A percentile compares a stretch with the other conserved stretches of the same genome.
phyloP scores from a whole-genome alignment of 352 stramenopile genomes.

The Phytophthora nicotianae region DNA sequence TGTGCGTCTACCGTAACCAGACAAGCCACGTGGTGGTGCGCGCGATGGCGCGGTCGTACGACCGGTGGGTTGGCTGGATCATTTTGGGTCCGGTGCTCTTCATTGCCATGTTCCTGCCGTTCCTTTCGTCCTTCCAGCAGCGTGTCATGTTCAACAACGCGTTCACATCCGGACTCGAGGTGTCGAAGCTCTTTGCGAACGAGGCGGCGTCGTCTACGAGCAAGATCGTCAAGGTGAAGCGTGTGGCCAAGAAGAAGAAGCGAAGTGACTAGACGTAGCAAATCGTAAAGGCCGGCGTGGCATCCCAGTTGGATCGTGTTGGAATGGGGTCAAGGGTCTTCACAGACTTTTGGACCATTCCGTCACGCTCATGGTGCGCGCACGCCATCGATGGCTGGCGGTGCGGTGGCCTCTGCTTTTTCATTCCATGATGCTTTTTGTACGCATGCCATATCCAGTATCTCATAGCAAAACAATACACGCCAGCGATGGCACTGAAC shows the following conservation, averaged over 20 bases:
- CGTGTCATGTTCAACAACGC: conserved; percentile 92
- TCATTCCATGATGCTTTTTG: conserved; percentile 32
- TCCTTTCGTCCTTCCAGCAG: conserved; percentile 87
- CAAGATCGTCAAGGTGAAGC: conserved; percentile 88
- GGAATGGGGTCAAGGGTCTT: background rate
- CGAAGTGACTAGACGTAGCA: conserved; percentile 42
- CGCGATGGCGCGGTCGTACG: conserved; percentile 71
- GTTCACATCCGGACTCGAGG: conserved; percentile 86
- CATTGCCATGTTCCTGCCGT: conserved; percentile 89
- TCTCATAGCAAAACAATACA: conserved; percentile 36
- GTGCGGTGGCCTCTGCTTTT: conserved; percentile 6
- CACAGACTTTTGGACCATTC: conserved; percentile 16
- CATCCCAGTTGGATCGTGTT: background rate
- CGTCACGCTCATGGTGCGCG: conserved; percentile 1
- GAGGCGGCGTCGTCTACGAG: conserved; percentile 71
- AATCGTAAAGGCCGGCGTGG: conserved; percentile 9
- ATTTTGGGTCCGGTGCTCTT: conserved; percentile 89
- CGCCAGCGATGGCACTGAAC: conserved; percentile 23
- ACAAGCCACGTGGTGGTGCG: conserved; percentile 84
- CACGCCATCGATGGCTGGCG: conserved; percentile 13
- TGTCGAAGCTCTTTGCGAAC: conserved; percentile 90
- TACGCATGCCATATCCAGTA: conserved; percentile 31
- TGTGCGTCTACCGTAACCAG: conserved; percentile 76
- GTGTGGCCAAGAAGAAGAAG: conserved; percentile 90
- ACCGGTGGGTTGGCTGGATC: conserved; percentile 88